These are phyloP conservation scores for Trametes villosa DNA, from an alignment of 768 basidiomycete species.

Conservation along the genomic window DNA sequence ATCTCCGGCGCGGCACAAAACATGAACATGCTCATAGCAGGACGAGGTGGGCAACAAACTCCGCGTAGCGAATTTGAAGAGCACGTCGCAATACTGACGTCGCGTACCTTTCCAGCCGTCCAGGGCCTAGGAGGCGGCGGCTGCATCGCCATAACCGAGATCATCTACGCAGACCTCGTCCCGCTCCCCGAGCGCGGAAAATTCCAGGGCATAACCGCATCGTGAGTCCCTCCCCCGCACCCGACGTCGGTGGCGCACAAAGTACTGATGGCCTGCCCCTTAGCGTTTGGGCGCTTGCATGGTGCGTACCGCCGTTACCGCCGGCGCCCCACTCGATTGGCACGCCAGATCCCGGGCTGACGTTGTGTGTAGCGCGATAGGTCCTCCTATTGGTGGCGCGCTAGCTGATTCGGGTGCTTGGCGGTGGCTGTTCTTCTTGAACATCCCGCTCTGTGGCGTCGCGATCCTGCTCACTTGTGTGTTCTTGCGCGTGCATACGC, in stretches of 20 bases:
- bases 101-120: conserved; percentile 18
- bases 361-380: conserved; percentile 25
- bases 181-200: conserved; percentile 40
- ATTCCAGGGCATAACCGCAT: conserved; percentile 14
- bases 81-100: not conserved
- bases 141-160: conserved; percentile 24
- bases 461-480: not conserved
- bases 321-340: not conserved
- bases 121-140: conserved; percentile 33
- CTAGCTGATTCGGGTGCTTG: conserved; percentile 17
- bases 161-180: conserved; percentile 31
- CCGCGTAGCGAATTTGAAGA: not conserved
- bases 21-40: conserved; percentile 47
- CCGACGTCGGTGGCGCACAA: not conserved
- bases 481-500: conserved; percentile 24
- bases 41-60: conserved; percentile 24
- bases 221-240: not conserved
- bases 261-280: not conserved
- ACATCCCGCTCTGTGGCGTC: conserved; percentile 22
- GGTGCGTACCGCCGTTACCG: not conserved
- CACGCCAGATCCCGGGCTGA: not conserved
- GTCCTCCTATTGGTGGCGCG: conserved; percentile 36
- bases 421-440: conserved; percentile 25
- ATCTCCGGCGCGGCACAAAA: conserved; percentile 43
- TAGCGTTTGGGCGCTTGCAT: conserved; percentile 18